Evolutionary conservation across 352 stramenopile species (phyloP).

Genomic region (Lagenidium giganteum): DNA sequence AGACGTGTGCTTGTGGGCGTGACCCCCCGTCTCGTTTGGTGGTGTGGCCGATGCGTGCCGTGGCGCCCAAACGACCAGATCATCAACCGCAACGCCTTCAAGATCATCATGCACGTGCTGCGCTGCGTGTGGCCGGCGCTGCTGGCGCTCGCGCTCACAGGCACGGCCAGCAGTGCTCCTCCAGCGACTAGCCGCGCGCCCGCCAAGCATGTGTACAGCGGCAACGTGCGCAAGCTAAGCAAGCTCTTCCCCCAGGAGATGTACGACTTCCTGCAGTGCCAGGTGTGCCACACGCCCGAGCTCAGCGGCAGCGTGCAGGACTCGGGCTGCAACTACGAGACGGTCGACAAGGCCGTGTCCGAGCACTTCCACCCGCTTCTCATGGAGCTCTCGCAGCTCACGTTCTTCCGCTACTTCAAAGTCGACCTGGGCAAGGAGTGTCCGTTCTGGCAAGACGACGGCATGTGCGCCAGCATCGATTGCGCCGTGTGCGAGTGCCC

Average conservation of each 20-base stretch:
- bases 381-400: slow-evolving; percentile 56
- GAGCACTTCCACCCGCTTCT: slow-evolving; percentile 71
- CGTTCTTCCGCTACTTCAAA: slow-evolving; percentile 91
- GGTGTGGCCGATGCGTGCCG: no score
- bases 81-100: no score
- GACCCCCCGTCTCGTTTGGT: no score
- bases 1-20: no score
- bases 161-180: background rate
- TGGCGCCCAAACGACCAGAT: no score
- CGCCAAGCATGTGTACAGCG: slow-evolving; percentile 1
- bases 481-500: slow-evolving; percentile 84
- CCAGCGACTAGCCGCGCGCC: background rate
- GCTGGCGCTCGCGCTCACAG: background rate
- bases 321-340: slow-evolving; percentile 72
- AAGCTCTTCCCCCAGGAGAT: slow-evolving; percentile 42
- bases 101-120: background rate
- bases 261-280: slow-evolving; percentile 56
- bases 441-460: slow-evolving; percentile 85
- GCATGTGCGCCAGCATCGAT: slow-evolving; percentile 79
- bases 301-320: slow-evolving; percentile 66
- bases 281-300: slow-evolving; percentile 62
- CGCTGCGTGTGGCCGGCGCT: slow-evolving; percentile 1
- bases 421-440: slow-evolving; percentile 83
- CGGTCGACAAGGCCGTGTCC: slow-evolving; percentile 62
- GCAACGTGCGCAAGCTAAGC: no score